phyloP scores from a whole-genome alignment of 306 rosid species.

The Echinosophora koreensis region DNA sequence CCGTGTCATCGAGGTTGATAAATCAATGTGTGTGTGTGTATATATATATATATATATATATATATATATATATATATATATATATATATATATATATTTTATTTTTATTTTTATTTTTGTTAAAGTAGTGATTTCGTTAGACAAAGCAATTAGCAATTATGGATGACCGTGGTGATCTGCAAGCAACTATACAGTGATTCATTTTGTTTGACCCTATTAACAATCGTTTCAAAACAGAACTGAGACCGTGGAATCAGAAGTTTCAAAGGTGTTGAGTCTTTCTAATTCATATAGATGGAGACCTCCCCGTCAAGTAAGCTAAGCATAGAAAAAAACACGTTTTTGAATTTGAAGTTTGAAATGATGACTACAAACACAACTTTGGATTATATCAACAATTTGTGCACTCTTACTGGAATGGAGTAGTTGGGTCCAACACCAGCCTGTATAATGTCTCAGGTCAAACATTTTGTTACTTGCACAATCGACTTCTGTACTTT shows the following conservation, averaged over 20 bases:
- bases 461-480: constrained; percentile 15
- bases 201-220: background rate
- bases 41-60: too few species aligned
- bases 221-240: background rate
- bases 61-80: too few species aligned
- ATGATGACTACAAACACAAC: constrained; percentile 22
- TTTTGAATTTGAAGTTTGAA: constrained; percentile 46
- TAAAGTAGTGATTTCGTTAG: background rate
- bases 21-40: too few species aligned
- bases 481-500: background rate
- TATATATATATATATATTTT: too few species aligned
- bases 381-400: constrained; percentile 5
- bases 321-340: background rate
- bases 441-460: background rate
- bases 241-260: background rate
- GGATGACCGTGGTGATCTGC: too few species aligned
- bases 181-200: background rate
- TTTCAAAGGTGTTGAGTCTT: background rate
- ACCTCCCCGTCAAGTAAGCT: constrained; percentile 25
- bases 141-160: background rate
- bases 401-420: background rate
- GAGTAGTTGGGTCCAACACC: background rate
- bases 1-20: too few species aligned
- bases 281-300: background rate
- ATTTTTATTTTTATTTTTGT: too few species aligned